phyloP scores from a whole-genome alignment of 2,329 filamentous ascomycete genomes.

The Hymenoscyphus repandus region DNA sequence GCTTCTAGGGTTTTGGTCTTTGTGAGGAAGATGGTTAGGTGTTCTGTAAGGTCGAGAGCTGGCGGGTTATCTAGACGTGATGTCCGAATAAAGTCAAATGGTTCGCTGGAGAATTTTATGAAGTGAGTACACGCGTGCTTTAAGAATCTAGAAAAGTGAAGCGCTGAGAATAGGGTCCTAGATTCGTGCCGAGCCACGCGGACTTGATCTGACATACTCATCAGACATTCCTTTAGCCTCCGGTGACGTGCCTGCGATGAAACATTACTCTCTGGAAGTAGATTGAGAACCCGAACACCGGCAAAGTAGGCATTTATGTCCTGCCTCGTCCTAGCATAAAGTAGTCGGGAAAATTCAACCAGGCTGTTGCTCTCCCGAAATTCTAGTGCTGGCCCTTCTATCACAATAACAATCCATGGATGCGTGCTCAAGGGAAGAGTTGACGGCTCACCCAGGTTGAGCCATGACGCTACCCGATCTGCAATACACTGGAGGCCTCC shows the following conservation, averaged over 20 bases:
- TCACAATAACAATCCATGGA: conserved; percentile 25
- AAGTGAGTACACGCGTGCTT: conserved; percentile 17
- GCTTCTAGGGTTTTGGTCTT: conserved; percentile 14
- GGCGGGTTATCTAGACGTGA: conserved; percentile 21
- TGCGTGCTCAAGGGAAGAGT: conserved; percentile 19
- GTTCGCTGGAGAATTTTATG: conserved; percentile 7
- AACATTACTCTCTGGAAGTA: conserved; percentile 15
- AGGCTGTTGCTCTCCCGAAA: conserved; percentile 21
- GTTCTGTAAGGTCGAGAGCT: conserved; percentile 16
- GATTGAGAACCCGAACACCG: too few species aligned
- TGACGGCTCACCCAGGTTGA: conserved; percentile 16
- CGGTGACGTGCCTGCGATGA: conserved; percentile 14
- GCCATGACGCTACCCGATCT: conserved; percentile 17
- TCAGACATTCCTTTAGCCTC: conserved; percentile 22
- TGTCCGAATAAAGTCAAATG: conserved; percentile 24
- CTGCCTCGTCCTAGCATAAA: conserved; percentile 24
- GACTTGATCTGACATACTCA: conserved; percentile 19
- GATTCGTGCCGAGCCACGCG: conserved; percentile 11
- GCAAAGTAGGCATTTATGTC: too few species aligned
- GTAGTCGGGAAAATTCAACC: conserved; percentile 23
- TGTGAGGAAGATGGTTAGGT: conserved; percentile 23
- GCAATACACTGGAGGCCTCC: conserved; percentile 23
- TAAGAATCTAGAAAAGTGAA: conserved; percentile 23
- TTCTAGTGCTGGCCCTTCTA: conserved; percentile 17
- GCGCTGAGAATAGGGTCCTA: conserved; percentile 21